A percentile compares a stretch with the other conserved stretches of the same genome.
These are phyloP conservation scores for Lecanicillium sp. DNA, from an alignment of 2,329 filamentous ascomycete species.

Conservation along the genomic window DNA sequence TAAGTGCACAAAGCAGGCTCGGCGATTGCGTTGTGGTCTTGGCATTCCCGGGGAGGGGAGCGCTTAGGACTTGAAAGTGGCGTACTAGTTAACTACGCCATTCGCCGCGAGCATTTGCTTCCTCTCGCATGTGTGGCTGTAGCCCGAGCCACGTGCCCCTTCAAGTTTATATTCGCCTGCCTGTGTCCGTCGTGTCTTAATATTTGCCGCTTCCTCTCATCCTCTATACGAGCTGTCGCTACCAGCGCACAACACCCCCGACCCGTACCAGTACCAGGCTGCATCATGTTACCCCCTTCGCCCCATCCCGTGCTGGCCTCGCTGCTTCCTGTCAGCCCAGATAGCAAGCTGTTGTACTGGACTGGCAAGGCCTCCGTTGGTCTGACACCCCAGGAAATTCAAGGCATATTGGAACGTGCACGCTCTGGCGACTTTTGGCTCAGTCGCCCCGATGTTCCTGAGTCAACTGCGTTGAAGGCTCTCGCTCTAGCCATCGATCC, in stretches of 20 bases:
- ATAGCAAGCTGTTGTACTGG: background rate
- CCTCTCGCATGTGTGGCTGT: too few species aligned
- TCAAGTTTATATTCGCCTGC: background rate
- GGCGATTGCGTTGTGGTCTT: too few species aligned
- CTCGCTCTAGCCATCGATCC: slow-evolving; percentile 1
- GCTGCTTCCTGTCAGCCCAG: slow-evolving; percentile 2
- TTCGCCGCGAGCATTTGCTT: too few species aligned
- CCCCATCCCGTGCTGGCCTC: background rate
- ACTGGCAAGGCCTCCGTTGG: background rate
- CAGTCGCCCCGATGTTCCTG: background rate
- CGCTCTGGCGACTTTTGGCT: slow-evolving; percentile 3
- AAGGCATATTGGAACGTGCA: background rate
- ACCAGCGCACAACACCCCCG: background rate
- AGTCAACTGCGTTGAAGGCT: background rate
- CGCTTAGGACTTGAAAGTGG: too few species aligned
- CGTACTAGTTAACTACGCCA: too few species aligned
- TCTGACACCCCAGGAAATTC: background rate
- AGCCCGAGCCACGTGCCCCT: background rate
- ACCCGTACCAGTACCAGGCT: background rate
- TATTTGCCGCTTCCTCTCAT: background rate
- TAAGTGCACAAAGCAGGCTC: too few species aligned
- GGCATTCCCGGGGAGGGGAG: too few species aligned
- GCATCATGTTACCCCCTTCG: background rate
- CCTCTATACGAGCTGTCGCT: too few species aligned
- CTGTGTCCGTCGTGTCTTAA: background rate